phyloP scores from a whole-genome alignment of 768 basidiomycete species.

The Lyophyllum shimeji region DNA sequence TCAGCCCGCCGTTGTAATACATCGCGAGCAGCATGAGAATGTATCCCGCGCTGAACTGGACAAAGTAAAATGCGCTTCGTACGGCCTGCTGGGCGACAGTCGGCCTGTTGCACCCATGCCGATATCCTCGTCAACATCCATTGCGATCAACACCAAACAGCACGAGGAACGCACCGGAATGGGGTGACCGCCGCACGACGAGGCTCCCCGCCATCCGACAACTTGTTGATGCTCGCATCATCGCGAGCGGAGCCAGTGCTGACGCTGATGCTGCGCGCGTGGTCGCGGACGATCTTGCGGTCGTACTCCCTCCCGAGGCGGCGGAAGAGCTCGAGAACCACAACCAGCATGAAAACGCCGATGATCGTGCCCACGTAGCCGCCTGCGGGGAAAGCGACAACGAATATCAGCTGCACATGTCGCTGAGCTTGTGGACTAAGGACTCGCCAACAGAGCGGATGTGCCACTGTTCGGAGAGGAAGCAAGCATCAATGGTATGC shows the following conservation, averaged over 20 bases:
- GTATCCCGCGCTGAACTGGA: neutral
- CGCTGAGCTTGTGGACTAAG: too few species aligned
- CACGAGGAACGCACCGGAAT: neutral
- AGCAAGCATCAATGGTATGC: slow-evolving; percentile 1
- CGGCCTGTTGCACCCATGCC: neutral
- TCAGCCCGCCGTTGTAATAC: slow-evolving; percentile 1
- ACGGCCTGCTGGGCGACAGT: neutral
- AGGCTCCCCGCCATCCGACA: neutral
- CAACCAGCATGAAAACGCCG: neutral
- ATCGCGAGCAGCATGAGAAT: slow-evolving; percentile 4
- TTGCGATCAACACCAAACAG: neutral
- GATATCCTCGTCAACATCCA: neutral
- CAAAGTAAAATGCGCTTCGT: neutral
- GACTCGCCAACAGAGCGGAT: neutral
- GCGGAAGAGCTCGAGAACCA: neutral
- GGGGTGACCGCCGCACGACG: neutral
- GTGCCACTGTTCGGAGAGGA: slow-evolving; percentile 1
- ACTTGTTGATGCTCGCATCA: neutral
- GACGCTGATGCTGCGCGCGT: neutral
- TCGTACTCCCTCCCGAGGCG: slow-evolving; percentile 2
- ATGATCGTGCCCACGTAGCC: neutral
- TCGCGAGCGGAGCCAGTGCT: neutral
- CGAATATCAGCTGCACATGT: neutral
- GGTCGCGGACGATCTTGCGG: neutral
- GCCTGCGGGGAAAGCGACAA: neutral